phyloP scores from a whole-genome alignment of 1,284 basidiomycete species.

The Ustilago vetiveriae region DNA sequence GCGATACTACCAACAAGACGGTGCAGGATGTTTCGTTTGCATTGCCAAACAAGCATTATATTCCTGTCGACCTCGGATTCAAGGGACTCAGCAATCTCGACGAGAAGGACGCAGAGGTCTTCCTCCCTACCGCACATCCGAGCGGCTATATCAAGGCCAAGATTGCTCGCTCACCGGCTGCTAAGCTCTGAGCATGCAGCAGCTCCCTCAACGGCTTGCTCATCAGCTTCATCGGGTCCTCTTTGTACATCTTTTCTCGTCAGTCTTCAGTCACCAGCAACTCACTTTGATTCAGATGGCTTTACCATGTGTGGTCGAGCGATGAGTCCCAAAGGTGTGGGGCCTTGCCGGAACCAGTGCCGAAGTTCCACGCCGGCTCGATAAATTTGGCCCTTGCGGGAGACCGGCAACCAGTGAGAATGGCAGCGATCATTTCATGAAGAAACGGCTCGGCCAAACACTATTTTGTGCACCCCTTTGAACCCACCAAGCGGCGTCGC shows the following conservation, averaged over 20 bases:
- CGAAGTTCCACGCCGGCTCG: too few relatives aligned
- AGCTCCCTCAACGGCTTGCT: background rate
- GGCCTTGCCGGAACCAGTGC: too few relatives aligned
- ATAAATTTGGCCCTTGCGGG: too few relatives aligned
- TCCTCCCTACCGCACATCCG: slow-evolving; percentile 58
- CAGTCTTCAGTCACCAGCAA: background rate
- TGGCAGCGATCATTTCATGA: background rate
- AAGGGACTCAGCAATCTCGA: slow-evolving; percentile 54
- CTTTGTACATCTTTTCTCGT: background rate
- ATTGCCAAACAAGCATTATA: slow-evolving; percentile 79
- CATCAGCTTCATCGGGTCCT: background rate
- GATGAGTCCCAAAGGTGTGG: too few relatives aligned
- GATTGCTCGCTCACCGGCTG: slow-evolving; percentile 38
- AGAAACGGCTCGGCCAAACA: slow-evolving; percentile 3
- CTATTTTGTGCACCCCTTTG: background rate
- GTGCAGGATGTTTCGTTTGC: slow-evolving; percentile 77
- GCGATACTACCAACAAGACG: slow-evolving; percentile 70
- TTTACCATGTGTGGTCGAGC: background rate
- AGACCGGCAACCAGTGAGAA: too few relatives aligned
- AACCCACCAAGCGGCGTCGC: background rate
- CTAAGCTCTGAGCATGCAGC: slow-evolving; percentile 35
- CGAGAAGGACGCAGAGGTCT: slow-evolving; percentile 61
- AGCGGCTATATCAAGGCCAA: slow-evolving; percentile 62
- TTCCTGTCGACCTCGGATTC: slow-evolving; percentile 60
- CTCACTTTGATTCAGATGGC: background rate